Base-by-base conservation (phyloP, 1,284 basidiomycete species). In the Cerioporus squamosus region DNA sequence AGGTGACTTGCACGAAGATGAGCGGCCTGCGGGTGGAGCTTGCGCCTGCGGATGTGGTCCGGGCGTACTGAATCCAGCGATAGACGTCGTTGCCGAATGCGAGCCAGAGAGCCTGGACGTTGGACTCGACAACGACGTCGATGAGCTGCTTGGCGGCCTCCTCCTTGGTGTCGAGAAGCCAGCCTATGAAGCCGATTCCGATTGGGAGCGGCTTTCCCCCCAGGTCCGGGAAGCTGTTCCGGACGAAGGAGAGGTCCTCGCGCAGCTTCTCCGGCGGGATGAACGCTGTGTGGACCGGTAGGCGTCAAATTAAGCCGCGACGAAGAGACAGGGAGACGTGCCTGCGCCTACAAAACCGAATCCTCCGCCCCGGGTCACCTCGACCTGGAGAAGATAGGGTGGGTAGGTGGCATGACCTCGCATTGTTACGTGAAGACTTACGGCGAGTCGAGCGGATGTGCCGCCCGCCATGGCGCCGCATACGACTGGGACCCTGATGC, bases 121-220 rank as follows among this genome's bases (percentile, higher is more conserved):
- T 74, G 57, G 78, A 77, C 51, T 85, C 79, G 45, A 91, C 75
- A 9, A 82, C 82, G 18, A 77, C 68, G 10, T 77, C 71, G n/a
- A 92, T 70, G 18, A 82, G 61, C 18, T 80, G 73, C 33, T 74
- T 60, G 40, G 68, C 63, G 6, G 70, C 68, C 38, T 74, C 68
- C 9, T 74, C 67, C 48, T 78, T 71, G 55, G 86, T 82, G 44
- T 90, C 87, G n/a, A 93, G 78, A 57, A 79, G 78, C 90, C 89
- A 93, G 10, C 76, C 81, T 29, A 93, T 75, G 68, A 85, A 90
- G 6, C 90, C 90, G n/a, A 88, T 80, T 38, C 91, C 91, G 57
- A 93, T 79, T n/a, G 80, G 81, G 45, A 90, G 74, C 5, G 73
- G 38, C 72, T 61, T 40, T 72, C 67, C 12, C 69, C 52, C 18